Percentiles rank a stretch among this genome's conserved stretches.
phyloP scores from a whole-genome alignment of 495 filamentous ascomycete species.

The Penicillium silybi region DNA sequence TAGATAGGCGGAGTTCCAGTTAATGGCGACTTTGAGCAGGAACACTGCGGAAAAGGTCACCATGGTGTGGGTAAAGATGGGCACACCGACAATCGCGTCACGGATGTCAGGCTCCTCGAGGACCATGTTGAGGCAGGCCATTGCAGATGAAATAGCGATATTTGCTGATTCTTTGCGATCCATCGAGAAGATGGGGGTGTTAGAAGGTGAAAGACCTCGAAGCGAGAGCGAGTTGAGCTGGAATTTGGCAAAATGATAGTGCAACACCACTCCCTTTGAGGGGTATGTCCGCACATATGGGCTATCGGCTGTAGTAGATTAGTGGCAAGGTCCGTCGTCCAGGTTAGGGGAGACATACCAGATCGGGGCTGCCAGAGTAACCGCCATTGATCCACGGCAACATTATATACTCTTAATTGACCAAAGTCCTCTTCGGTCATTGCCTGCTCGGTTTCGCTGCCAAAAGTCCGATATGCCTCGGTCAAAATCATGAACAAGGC shows the following conservation, averaged over 20 bases:
- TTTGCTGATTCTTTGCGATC: conserved; percentile 54
- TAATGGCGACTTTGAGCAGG: conserved; percentile 53
- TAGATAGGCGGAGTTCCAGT: conserved; percentile 50
- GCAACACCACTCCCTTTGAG: conserved; percentile 55
- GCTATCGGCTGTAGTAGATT: conserved; percentile 37
- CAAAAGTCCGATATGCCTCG: conserved; percentile 54
- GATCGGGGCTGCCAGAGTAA: conserved; percentile 52
- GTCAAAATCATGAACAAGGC: conserved; percentile 56
- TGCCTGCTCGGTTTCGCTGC: conserved; percentile 50
- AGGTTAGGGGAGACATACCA: conserved; percentile 29
- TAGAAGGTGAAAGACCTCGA: conserved; percentile 46
- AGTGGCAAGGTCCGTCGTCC: neutral
- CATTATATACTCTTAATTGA: conserved; percentile 48
- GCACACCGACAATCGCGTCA: conserved; percentile 55
- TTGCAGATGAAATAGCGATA: conserved; percentile 54
- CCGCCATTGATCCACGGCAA: conserved; percentile 55
- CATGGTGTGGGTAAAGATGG: conserved; percentile 61
- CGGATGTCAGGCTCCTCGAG: conserved; percentile 55
- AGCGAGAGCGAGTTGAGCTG: conserved; percentile 58
- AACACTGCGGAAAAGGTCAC: conserved; percentile 57
- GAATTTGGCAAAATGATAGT: conserved; percentile 59
- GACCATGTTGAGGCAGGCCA: conserved; percentile 52
- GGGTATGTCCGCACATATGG: conserved; percentile 54
- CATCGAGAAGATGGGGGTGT: conserved; percentile 50
- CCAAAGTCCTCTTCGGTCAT: conserved; percentile 52